Evolutionary conservation across 2,329 filamentous ascomycete species (phyloP).

Genomic region (Fusarium papillatum): DNA sequence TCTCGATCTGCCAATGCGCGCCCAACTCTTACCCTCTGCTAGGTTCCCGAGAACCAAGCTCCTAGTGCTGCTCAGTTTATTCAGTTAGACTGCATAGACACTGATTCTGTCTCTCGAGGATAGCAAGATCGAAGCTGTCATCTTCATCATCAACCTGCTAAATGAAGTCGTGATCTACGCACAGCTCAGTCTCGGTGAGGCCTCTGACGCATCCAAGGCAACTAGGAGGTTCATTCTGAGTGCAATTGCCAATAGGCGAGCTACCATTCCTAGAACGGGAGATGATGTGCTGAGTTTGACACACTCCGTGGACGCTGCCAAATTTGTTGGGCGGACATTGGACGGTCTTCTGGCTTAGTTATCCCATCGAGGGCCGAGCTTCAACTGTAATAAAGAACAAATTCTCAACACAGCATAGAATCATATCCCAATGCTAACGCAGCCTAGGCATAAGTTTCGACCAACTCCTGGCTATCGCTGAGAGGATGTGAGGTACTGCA

Average conservation of each 20-base stretch:
- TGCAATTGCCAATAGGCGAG: not conserved
- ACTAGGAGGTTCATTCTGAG: not conserved
- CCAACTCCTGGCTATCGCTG: not conserved
- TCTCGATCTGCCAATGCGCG: no score
- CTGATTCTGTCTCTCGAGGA: not conserved
- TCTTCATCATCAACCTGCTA: not conserved
- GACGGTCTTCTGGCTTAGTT: not conserved
- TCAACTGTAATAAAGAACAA: no score
- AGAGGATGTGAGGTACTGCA: not conserved
- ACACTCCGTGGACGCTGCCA: not conserved
- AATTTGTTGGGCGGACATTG: not conserved
- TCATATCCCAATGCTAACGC: no score
- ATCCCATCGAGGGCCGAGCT: no score
- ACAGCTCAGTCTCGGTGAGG: not conserved
- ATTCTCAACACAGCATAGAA: no score
- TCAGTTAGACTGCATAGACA: not conserved
- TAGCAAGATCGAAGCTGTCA: not conserved
- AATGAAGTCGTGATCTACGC: not conserved
- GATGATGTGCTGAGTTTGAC: not conserved
- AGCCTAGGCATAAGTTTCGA: not conserved
- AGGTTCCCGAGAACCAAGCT: not conserved
- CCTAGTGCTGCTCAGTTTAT: not conserved
- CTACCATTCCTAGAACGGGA: not conserved
- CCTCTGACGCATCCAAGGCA: not conserved
- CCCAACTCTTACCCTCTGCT: not conserved